Evolutionary conservation across 225 moss, liverwort and hornwort genomes (phyloP).

Genomic region (Physcomitrium patens): DNA sequence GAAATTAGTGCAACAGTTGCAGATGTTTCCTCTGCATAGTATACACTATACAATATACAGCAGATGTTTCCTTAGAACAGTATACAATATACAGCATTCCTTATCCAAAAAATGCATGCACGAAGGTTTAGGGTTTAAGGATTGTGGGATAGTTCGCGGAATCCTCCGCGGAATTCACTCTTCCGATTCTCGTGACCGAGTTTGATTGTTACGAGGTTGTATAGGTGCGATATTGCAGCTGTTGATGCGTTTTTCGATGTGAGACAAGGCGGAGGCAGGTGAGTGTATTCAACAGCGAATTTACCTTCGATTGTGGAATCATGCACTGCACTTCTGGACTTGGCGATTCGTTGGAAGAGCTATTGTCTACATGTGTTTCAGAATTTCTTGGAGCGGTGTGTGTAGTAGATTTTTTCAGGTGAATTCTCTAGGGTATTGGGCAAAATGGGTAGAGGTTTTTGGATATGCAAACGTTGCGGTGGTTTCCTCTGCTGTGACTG

Average conservation of each 20-base stretch:
- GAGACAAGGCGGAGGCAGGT: neutral
- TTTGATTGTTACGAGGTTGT: neutral
- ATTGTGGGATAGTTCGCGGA: neutral
- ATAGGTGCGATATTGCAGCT: neutral
- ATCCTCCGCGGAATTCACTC: neutral
- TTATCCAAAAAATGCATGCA: neutral
- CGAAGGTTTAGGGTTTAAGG: slow-evolving; percentile 8
- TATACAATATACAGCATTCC: too few relatives aligned
- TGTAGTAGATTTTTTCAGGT: neutral
- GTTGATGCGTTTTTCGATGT: neutral
- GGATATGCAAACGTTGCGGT: too few relatives aligned
- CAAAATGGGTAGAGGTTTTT: too few relatives aligned
- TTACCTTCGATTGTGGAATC: neutral
- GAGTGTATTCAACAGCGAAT: neutral
- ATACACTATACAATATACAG: too few relatives aligned
- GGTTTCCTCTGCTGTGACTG: too few relatives aligned
- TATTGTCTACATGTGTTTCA: neutral
- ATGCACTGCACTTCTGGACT: neutral
- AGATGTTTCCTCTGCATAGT: too few relatives aligned
- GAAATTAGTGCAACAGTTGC: too few relatives aligned
- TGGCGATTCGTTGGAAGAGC: neutral
- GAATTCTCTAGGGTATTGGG: too few relatives aligned
- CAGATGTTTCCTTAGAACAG: too few relatives aligned
- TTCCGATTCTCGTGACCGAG: neutral
- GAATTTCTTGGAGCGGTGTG: neutral